Conservation (phyloP, 2,329 filamentous ascomycete species). For the Fusarium chuoi region DNA sequence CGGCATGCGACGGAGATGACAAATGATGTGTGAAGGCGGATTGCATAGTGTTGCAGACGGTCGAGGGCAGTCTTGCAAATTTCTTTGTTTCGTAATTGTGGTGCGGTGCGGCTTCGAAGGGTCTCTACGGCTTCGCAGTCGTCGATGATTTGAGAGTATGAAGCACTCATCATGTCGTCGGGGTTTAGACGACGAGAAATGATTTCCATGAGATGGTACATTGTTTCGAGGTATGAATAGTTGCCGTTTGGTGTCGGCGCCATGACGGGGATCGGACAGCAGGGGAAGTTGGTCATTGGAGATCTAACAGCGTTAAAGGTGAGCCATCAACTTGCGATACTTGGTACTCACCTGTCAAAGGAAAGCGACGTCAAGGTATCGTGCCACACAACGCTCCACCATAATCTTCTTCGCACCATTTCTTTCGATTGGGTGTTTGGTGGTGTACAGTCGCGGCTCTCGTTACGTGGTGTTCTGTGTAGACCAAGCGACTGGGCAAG, state of each 20-base stretch:
- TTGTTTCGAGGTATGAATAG: constrained; percentile 70
- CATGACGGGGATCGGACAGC: constrained; percentile 63
- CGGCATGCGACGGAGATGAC: constrained; percentile 73
- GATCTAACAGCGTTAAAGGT: constrained; percentile 51
- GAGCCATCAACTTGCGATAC: background rate
- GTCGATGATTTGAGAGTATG: constrained; percentile 65
- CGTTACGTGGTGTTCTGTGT: constrained; percentile 60
- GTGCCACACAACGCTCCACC: constrained; percentile 76
- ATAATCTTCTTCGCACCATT: constrained; percentile 64
- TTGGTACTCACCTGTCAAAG: constrained; percentile 65
- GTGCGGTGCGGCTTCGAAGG: constrained; percentile 59
- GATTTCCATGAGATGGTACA: constrained; percentile 72
- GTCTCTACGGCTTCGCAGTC: constrained; percentile 66
- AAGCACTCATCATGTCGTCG: constrained; percentile 60
- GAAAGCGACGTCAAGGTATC: constrained; percentile 73
- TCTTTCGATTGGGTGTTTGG: constrained; percentile 62
- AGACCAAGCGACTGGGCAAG: constrained; percentile 73
- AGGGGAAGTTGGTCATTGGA: constrained; percentile 70
- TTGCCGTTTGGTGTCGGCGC: constrained; percentile 57
- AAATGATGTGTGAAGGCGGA: constrained; percentile 73
- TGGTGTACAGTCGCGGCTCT: constrained; percentile 56
- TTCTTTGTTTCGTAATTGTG: constrained; percentile 68
- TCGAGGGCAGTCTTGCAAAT: constrained; percentile 72
- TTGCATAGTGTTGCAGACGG: constrained; percentile 71
- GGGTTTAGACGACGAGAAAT: constrained; percentile 68